These are phyloP conservation scores for Paraleonurus japonicus DNA, from an alignment of 257 asterid species.

Conservation along the genomic window DNA sequence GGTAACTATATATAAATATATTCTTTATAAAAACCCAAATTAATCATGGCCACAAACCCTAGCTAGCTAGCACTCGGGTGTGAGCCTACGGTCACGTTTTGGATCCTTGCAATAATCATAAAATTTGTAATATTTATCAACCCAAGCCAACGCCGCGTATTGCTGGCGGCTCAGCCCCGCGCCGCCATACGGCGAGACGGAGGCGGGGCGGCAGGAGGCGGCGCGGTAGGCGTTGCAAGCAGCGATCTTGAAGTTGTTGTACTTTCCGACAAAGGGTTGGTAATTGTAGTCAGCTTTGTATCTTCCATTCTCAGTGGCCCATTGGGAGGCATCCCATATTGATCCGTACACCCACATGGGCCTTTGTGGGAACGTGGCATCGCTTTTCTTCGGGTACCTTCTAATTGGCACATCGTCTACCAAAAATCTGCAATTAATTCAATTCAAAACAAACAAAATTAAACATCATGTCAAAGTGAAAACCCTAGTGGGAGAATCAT, in stretches of 20 bases:
- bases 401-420: slow-evolving; percentile 89
- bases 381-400: slow-evolving; percentile 68
- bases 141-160: slow-evolving; percentile 62
- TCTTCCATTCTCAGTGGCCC: slow-evolving; percentile 90
- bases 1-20: neutral
- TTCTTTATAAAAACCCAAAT: neutral
- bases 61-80: slow-evolving; percentile 92
- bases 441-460: too few relatives aligned
- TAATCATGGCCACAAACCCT: neutral
- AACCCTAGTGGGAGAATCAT: too few relatives aligned
- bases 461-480: too few relatives aligned
- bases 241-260: slow-evolving; percentile 53
- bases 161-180: slow-evolving; percentile 72
- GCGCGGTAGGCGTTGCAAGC: slow-evolving; percentile 47
- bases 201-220: slow-evolving; percentile 41
- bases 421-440: slow-evolving; percentile 59
- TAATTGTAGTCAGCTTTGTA: slow-evolving; percentile 65
- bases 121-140: slow-evolving; percentile 47
- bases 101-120: slow-evolving; percentile 73
- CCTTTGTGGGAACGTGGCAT: slow-evolving; percentile 71
- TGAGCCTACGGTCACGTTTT: slow-evolving; percentile 52
- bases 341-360: slow-evolving; percentile 80
- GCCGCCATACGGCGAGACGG: slow-evolving; percentile 44
- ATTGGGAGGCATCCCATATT: slow-evolving; percentile 88
- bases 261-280: slow-evolving; percentile 76